A percentile compares a stretch with the other conserved stretches of the same genome.
Conservation (phyloP, 164 flowering plant species). For the Vitis rupestris region DNA sequence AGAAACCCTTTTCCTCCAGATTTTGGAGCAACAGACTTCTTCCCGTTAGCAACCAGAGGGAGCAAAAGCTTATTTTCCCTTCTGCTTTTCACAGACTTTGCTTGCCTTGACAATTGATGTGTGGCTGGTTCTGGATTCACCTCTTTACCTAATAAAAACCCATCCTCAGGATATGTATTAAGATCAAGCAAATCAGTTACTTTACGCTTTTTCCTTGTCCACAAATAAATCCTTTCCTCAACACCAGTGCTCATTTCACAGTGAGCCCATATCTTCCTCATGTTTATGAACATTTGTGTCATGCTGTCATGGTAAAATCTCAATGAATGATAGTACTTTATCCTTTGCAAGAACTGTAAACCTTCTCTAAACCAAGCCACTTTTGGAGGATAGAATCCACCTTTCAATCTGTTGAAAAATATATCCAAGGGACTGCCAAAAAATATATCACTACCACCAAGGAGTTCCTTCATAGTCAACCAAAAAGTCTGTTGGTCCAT, state of each 20-base stretch:
- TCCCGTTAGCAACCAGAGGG: slow-evolving; percentile 18
- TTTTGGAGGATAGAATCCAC: slow-evolving; percentile 32
- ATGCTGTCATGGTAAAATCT: slow-evolving; percentile 32
- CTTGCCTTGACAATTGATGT: slow-evolving; percentile 10
- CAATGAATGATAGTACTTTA: slow-evolving; percentile 21
- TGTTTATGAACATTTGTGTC: slow-evolving; percentile 22
- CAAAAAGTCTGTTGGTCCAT: slow-evolving; percentile 38
- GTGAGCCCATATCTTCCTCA: slow-evolving; percentile 30
- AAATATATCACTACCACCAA: slow-evolving; percentile 28
- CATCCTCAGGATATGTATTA: slow-evolving; percentile 28
- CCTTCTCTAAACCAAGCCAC: slow-evolving; percentile 29
- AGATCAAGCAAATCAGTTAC: slow-evolving; percentile 25
- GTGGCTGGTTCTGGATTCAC: neutral
- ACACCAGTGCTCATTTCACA: slow-evolving; percentile 16
- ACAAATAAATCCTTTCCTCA: slow-evolving; percentile 26
- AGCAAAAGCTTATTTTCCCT: slow-evolving; percentile 6
- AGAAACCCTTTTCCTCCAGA: slow-evolving; percentile 27
- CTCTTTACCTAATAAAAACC: slow-evolving; percentile 8
- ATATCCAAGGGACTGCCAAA: slow-evolving; percentile 34
- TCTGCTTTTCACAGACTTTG: slow-evolving; percentile 9
- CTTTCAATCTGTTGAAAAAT: slow-evolving; percentile 30
- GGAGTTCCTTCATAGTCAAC: slow-evolving; percentile 35
- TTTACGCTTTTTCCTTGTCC: slow-evolving; percentile 19
- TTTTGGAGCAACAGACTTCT: slow-evolving; percentile 19
- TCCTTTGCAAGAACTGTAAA: slow-evolving; percentile 25